A percentile compares a stretch with the other conserved stretches of the same genome.
These are phyloP conservation scores for Lachnellula hyalina DNA, from an alignment of 2,329 filamentous ascomycete genomes.

Conservation along the genomic window DNA sequence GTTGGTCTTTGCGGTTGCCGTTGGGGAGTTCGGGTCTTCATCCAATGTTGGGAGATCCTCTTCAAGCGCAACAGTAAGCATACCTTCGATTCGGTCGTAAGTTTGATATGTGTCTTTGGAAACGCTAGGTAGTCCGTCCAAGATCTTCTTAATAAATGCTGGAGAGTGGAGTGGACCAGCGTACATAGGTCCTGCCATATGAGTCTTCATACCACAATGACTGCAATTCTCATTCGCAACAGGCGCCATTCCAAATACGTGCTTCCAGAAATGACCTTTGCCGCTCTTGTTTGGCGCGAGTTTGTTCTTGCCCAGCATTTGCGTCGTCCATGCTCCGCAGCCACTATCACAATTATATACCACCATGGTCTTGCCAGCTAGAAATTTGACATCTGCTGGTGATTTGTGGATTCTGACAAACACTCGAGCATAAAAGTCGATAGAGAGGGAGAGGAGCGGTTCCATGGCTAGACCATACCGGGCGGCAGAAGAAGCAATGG, in stretches of 20 bases:
- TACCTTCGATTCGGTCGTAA: conserved; percentile 75
- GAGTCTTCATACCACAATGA: conserved; percentile 82
- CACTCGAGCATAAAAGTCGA: conserved; percentile 89
- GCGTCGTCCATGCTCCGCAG: conserved; percentile 86
- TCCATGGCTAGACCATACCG: conserved; percentile 86
- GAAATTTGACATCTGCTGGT: conserved; percentile 81
- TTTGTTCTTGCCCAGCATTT: conserved; percentile 68
- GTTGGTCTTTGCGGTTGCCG: conserved; percentile 37
- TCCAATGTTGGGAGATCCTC: conserved; percentile 42
- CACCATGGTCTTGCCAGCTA: conserved; percentile 86
- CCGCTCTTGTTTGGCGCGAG: conserved; percentile 65
- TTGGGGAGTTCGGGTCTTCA: conserved; percentile 20
- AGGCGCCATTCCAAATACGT: conserved; percentile 68
- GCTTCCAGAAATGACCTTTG: conserved; percentile 67
- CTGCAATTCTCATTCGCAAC: conserved; percentile 61
- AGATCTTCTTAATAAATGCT: conserved; percentile 73
- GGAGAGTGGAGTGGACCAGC: conserved; percentile 81
- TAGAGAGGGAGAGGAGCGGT: conserved; percentile 85
- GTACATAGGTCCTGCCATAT: conserved; percentile 92
- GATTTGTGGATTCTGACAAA: conserved; percentile 80
- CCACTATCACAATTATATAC: conserved; percentile 87
- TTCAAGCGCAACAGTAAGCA: conserved; percentile 84
- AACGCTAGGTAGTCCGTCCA: conserved; percentile 64
- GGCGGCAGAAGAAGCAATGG: conserved; percentile 72
- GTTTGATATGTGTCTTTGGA: conserved; percentile 73